These are phyloP conservation scores for Phaeoacremonium minimum DNA, from an alignment of 2,329 filamentous ascomycete genomes.

Conservation along the genomic window DNA sequence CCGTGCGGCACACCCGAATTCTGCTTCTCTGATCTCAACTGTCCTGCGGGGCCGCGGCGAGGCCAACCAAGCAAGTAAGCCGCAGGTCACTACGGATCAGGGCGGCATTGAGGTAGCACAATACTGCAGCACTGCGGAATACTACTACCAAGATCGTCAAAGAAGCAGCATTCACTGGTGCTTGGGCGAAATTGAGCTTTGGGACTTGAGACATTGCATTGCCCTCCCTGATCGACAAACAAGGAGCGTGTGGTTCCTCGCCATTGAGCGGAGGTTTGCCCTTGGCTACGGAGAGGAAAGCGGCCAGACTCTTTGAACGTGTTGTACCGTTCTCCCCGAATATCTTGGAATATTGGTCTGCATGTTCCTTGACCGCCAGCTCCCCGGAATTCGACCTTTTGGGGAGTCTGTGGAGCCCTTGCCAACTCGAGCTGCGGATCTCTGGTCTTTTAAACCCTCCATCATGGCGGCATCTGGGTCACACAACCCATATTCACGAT, in stretches of 20 bases:
- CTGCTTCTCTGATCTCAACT: background rate
- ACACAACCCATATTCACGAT: conserved; percentile 56
- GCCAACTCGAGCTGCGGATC: conserved; percentile 26
- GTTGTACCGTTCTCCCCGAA: no score
- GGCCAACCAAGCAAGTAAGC: conserved; percentile 3
- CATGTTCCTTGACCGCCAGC: conserved; percentile 35
- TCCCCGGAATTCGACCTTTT: conserved; percentile 29
- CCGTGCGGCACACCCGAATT: conserved; percentile 3
- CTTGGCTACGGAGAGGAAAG: no score
- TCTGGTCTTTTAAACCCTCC: conserved; percentile 24
- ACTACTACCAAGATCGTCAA: conserved; percentile 4
- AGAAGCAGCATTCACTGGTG: conserved; percentile 4
- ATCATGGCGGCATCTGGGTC: conserved; percentile 53
- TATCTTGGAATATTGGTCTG: conserved; percentile 12
- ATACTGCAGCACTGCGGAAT: conserved; percentile 9
- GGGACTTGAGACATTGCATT: conserved; percentile 36
- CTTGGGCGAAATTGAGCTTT: conserved; percentile 1
- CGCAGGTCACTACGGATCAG: conserved; percentile 5
- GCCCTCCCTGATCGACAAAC: conserved; percentile 46
- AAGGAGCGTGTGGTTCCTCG: no score
- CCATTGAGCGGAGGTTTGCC: no score
- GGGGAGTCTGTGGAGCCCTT: conserved; percentile 31
- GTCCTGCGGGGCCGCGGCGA: background rate
- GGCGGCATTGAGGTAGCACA: conserved; percentile 7
- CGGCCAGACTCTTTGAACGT: no score